These are phyloP conservation scores for Blastosporella zonata DNA, from an alignment of 1,284 basidiomycete species.

Conservation along the genomic window DNA sequence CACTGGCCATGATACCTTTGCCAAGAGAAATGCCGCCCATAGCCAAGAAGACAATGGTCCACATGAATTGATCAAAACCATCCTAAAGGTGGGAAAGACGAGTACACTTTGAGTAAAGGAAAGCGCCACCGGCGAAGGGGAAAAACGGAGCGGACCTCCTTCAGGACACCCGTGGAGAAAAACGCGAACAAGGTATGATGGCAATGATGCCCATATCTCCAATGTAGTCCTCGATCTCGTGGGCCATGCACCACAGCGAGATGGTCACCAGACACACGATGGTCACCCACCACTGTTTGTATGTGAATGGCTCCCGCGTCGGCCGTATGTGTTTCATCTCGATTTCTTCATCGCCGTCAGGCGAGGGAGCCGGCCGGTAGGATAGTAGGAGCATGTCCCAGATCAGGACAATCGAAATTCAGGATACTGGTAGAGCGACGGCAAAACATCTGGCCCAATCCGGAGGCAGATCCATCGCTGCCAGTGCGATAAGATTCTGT, in stretches of 20 bases:
- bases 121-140: not conserved
- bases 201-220: constrained; percentile 99
- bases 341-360: constrained; percentile 76
- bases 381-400: constrained; percentile 88
- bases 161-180: constrained; percentile 92
- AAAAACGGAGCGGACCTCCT: constrained; percentile 61
- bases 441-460: constrained; percentile 96
- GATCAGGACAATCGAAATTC: constrained; percentile 82
- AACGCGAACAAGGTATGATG: constrained; percentile 93
- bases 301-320: constrained; percentile 75
- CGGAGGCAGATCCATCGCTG: constrained; percentile 83
- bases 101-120: not conserved
- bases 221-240: constrained; percentile 72
- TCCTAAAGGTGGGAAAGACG: constrained; percentile 49
- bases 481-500: constrained; percentile 94
- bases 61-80: constrained; percentile 92
- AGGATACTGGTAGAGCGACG: constrained; percentile 89
- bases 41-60: constrained; percentile 94
- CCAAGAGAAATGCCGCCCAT: constrained; percentile 99
- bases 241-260: constrained; percentile 87
- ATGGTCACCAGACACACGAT: constrained; percentile 88
- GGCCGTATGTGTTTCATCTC: constrained; percentile 82
- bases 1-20: constrained; percentile 90
- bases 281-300: constrained; percentile 90
- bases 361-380: constrained; percentile 70